Evolutionary conservation across 2,329 filamentous ascomycete genomes (phyloP).

Genomic region (Dothiorella sarmentorum): DNA sequence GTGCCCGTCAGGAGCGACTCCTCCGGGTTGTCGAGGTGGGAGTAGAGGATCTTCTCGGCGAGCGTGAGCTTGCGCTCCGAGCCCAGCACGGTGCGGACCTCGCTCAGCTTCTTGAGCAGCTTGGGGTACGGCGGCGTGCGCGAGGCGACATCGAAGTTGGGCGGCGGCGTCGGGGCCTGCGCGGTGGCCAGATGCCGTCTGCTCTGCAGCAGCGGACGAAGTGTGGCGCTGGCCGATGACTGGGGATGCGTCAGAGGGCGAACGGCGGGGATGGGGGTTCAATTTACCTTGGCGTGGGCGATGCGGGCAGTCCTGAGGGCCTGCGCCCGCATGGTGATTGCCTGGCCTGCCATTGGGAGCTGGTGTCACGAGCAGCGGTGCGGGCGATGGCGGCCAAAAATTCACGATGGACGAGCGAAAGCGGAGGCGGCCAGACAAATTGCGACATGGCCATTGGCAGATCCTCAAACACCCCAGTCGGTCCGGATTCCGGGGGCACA

Average conservation of each 20-base stretch:
- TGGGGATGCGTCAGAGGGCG: constrained; percentile 26
- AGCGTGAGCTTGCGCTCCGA: constrained; percentile 66
- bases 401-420: constrained; percentile 16
- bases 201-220: constrained; percentile 18
- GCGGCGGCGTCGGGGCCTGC: constrained; percentile 26
- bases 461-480: background rate
- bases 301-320: constrained; percentile 31
- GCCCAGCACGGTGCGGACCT: constrained; percentile 72
- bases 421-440: constrained; percentile 16
- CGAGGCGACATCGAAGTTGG: constrained; percentile 43
- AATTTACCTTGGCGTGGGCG: constrained; percentile 33
- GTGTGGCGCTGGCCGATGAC: constrained; percentile 21
- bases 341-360: constrained; percentile 18
- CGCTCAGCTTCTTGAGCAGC: constrained; percentile 70
- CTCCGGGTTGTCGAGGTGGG: constrained; percentile 85
- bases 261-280: background rate
- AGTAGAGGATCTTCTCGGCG: constrained; percentile 97
- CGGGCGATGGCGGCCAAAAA: constrained; percentile 15
- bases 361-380: background rate
- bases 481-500: background rate
- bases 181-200: constrained; percentile 35
- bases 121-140: constrained; percentile 77
- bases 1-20: constrained; percentile 82
- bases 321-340: constrained; percentile 33
- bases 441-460: constrained; percentile 12